phyloP scores from a whole-genome alignment of 306 rosid genomes.

The Purshia tridentata region DNA sequence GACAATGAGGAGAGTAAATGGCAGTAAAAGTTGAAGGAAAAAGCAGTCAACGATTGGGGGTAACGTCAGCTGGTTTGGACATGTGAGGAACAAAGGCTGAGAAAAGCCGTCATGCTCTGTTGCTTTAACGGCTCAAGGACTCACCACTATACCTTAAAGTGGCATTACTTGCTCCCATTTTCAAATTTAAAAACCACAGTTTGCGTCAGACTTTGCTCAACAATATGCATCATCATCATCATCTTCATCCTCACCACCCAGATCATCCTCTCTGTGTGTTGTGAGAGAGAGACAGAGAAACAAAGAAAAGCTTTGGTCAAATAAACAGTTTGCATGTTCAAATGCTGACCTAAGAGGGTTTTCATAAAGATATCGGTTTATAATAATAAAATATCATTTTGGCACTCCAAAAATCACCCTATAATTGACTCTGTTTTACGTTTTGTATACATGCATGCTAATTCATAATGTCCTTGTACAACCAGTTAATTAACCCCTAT shows the following conservation, averaged over 20 bases:
- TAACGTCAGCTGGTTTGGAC: constrained; percentile 56
- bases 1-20: constrained; percentile 40
- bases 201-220: constrained; percentile 54
- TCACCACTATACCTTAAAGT: not conserved
- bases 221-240: not conserved
- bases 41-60: constrained; percentile 52
- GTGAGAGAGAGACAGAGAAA: constrained; percentile 2
- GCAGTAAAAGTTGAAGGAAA: constrained; percentile 20
- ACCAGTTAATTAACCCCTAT: too few relatives aligned
- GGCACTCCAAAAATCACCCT: too few relatives aligned
- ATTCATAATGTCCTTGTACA: too few relatives aligned
- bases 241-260: not conserved
- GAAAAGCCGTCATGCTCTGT: constrained; percentile 69
- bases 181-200: constrained; percentile 27
- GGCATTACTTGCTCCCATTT: not conserved
- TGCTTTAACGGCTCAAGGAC: constrained; percentile 57
- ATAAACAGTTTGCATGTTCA: constrained; percentile 17
- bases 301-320: constrained; percentile 2
- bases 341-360: constrained; percentile 24
- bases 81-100: constrained; percentile 61
- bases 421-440: too few relatives aligned
- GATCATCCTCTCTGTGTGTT: too few relatives aligned
- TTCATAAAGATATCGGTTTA: not conserved
- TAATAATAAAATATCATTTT: too few relatives aligned
- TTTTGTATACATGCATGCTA: too few relatives aligned